Evolutionary conservation across 1,284 basidiomycete genomes (phyloP).

Genomic region (Rhodotorula sp.): DNA sequence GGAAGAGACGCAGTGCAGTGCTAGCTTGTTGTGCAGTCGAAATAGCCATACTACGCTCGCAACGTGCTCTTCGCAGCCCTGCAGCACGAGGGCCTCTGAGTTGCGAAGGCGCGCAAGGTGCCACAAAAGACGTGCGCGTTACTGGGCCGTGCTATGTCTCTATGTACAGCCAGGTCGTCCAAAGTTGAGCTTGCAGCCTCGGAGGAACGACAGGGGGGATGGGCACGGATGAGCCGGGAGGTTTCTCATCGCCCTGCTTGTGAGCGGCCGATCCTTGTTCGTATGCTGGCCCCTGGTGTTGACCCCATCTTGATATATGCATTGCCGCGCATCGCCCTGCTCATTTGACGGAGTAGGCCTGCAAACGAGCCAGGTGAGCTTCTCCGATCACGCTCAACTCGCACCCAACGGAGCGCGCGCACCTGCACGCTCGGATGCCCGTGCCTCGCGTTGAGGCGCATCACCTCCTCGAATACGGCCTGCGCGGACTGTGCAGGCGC

Average conservation of each 20-base stretch:
- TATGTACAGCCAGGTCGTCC: too few species aligned
- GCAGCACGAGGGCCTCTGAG: too few species aligned
- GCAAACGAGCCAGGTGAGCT: background rate
- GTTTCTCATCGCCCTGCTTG: too few species aligned
- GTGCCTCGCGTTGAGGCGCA: constrained; percentile 16
- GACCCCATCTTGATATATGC: background rate
- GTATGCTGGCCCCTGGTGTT: too few species aligned
- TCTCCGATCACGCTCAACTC: background rate
- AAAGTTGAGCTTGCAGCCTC: too few species aligned
- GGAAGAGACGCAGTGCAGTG: background rate
- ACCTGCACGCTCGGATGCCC: constrained; percentile 23
- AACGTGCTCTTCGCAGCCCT: too few species aligned
- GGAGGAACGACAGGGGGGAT: too few species aligned
- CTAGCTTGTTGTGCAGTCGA: background rate
- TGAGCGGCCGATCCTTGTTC: too few species aligned
- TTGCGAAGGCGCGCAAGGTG: background rate
- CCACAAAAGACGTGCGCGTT: background rate
- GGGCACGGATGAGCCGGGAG: too few species aligned
- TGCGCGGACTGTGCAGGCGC: background rate
- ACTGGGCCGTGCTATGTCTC: too few species aligned
- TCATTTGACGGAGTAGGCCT: background rate
- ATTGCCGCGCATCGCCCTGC: background rate
- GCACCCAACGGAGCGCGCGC: background rate
- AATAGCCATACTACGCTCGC: too few species aligned
- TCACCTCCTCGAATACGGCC: constrained; percentile 22